Evolutionary conservation across 2,329 filamentous ascomycete species (phyloP), one percentile per base, ranked within the genome.

Genomic region (Ophiostoma angusticollis): DNA sequence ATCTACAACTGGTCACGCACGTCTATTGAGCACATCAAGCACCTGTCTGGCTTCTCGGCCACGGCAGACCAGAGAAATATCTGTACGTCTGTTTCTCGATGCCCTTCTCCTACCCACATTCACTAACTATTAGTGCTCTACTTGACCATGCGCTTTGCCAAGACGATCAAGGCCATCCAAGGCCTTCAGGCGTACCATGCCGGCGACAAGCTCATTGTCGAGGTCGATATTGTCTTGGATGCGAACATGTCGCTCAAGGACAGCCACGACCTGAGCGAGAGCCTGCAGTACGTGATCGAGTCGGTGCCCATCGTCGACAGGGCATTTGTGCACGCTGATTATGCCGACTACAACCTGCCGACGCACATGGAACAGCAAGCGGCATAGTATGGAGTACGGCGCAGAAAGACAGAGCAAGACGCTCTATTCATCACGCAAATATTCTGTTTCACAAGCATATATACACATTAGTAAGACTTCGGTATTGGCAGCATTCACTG

Each of bases 141-240:
- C 60, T 71, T 93, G 49, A 91, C 86, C 1, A 93, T 94, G 82
- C 80, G 87, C 16, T 94, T 94, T 54, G 86, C 86, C 32, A 84
- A 82, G 49, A 81, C 82, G 11, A 93, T 95, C 53, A 77, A 75
- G 52, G 79, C 84, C 54, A 91, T 93, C 44, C 84, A 91, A 55
- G 84, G 84, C 23, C 62, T 91, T 40, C 79, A 86, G 49, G 84
- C 84, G 2, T 93, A 91, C 55, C 84, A 93, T 52, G 78, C 79
- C 0, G 84, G 84, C 19, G 84, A 91, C 56, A 87, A 86, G 63
- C 68, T 91, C 42, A 86, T 84, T 47, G 82, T 89, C 19, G 68
- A 72, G 53, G 83, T 89, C 9, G 84, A 93, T 56, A 81, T 91
- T 47, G 82, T 93, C 24, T 69, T 93, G 30, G 83, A 86, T 45